Base-by-base conservation (phyloP, 495 filamentous ascomycete genomes). In the Podospora pseudocomata region DNA sequence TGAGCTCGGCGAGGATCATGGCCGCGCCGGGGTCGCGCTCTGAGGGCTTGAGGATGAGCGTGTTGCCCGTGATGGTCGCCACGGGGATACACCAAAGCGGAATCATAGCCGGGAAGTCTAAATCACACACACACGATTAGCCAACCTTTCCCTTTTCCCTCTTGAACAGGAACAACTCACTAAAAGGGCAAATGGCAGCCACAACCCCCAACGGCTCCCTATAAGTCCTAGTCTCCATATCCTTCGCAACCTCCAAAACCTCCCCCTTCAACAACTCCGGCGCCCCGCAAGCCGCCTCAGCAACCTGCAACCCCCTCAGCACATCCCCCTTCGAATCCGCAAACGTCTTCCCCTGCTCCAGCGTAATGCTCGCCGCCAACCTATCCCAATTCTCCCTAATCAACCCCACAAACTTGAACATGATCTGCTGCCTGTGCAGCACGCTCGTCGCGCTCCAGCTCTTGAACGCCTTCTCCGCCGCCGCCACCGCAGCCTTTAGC, bases 101-200 rank as follows among this genome's bases (percentile, higher is more conserved):
- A 80, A 99, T 99, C 95, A 99, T 99, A 71, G 95, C 95, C 56
- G 95, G 95, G 83, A 99, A 99, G 83, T 99, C 92, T 96, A 23
- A 1, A 39, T 32, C 30, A 32, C 7, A n/a, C 5, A 26, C 71
- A 76, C 63, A 80, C 73, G 54, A 60, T 64, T 16, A 32, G 4
- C 18, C 2, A 39, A 28, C 28, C 58, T 9, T 20, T 19, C 23
- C 34, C 56, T 23, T 23, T 23, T 2, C 23, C 23, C 23, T 23
- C 23, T 23, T 23, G 23, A 23, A 23, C 23, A 23, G 23, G 39
- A 34, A n/a, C 86, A n/a, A 86, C 92, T 76, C 82, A 97, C 93
- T 99, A 79, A 99, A 99, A 20, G 95, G 95, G 82, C 96, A 99
- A 70, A 99, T 99, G 60, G 96, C 92, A 28, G 95, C 95, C 61